Conservation (phyloP, 2,329 filamentous ascomycete genomes). For the Hypoxylon sp. region DNA sequence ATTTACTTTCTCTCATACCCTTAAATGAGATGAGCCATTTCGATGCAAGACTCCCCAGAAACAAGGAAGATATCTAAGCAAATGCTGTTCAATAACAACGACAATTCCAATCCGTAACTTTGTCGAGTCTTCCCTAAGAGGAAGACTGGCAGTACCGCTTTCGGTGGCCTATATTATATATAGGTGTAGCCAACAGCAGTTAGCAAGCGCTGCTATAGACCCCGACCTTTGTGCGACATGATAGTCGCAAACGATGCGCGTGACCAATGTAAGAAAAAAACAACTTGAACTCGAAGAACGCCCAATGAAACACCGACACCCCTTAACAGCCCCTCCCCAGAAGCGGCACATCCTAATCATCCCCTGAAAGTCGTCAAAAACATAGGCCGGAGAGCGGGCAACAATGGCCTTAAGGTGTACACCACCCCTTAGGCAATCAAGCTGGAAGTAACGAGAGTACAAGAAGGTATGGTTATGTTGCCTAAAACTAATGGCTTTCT, state of each 20-base stretch:
- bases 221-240: conserved; percentile 21
- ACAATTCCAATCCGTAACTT: conserved; percentile 22
- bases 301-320: conserved; percentile 48
- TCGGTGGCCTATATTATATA: conserved; percentile 13
- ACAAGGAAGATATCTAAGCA: conserved; percentile 25
- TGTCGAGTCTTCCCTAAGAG: conserved; percentile 8
- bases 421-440: conserved; percentile 40
- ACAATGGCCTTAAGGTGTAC: conserved; percentile 41
- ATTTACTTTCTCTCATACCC: conserved; percentile 2
- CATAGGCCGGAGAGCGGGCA: conserved; percentile 41
- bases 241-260: conserved; percentile 27
- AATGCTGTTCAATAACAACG: conserved; percentile 31
- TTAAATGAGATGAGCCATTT: conserved; percentile 27
- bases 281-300: conserved; percentile 43
- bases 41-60: conserved; percentile 7
- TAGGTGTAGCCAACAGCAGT: conserved; percentile 1
- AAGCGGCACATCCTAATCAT: conserved; percentile 30
- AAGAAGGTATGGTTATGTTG: conserved; percentile 38
- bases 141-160: conserved; percentile 7
- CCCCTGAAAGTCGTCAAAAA: conserved; percentile 41
- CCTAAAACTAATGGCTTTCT: conserved; percentile 38
- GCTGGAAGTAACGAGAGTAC: conserved; percentile 41
- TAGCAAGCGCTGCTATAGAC: conserved; percentile 9
- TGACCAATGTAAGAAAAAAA: conserved; percentile 33
- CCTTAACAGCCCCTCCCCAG: conserved; percentile 39